Evolutionary conservation across 2,329 filamentous ascomycete genomes (phyloP).

Genomic region (Talaromyces sp.): DNA sequence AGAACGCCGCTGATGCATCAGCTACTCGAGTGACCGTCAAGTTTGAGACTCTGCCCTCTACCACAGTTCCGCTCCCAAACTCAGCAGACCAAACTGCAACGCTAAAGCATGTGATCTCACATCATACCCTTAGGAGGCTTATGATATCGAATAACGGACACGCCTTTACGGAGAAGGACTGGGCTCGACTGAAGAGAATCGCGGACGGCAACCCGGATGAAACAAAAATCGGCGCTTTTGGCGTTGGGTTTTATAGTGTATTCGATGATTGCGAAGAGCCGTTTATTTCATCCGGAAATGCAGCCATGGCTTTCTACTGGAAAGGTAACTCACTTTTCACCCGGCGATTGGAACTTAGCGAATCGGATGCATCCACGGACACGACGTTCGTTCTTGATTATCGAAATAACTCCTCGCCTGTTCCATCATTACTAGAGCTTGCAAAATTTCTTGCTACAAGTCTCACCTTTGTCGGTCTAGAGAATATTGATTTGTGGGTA

Average conservation of each 20-base stretch:
- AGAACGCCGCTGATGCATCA: conserved; percentile 96
- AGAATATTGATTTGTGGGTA: conserved; percentile 84
- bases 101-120: conserved; percentile 75
- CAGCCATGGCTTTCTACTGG: conserved; percentile 99
- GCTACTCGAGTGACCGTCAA: conserved; percentile 85
- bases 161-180: conserved; percentile 84
- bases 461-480: conserved; percentile 87
- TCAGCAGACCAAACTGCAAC: conserved; percentile 66
- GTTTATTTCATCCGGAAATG: conserved; percentile 86
- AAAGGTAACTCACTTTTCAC: conserved; percentile 98
- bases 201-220: conserved; percentile 99
- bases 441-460: conserved; percentile 92
- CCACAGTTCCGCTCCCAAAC: conserved; percentile 65
- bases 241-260: conserved; percentile 97
- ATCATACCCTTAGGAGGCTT: conserved; percentile 84
- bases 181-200: conserved; percentile 89
- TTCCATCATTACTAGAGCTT: conserved; percentile 81
- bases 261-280: conserved; percentile 98
- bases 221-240: conserved; percentile 97
- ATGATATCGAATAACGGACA: conserved; percentile 90
- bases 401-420: conserved; percentile 77
- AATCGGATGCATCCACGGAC: conserved; percentile 62
- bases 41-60: conserved; percentile 86
- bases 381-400: conserved; percentile 97
- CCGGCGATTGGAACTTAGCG: conserved; percentile 71